Percentiles rank a stretch among this genome's conserved stretches.
These are phyloP conservation scores for Conoideocrella luteorostrata DNA, from an alignment of 2,329 filamentous ascomycete genomes.

Conservation along the genomic window DNA sequence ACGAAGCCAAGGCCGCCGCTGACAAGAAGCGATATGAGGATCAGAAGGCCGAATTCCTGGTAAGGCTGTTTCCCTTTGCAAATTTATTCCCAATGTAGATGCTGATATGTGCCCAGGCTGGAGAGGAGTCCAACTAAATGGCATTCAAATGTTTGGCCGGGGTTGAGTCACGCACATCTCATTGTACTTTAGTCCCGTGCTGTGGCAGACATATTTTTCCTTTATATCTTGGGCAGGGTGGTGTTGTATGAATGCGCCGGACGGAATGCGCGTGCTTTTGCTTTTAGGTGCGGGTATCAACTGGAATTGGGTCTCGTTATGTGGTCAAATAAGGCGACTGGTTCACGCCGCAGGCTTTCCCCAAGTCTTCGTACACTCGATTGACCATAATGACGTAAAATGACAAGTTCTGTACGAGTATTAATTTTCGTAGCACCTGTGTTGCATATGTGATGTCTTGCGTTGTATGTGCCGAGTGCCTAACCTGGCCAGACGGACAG, in stretches of 20 bases:
- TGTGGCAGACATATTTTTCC: conserved; percentile 20
- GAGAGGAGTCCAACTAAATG: conserved; percentile 44
- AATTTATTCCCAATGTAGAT: neutral
- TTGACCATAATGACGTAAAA: conserved; percentile 17
- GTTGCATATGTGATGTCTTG: too few species aligned
- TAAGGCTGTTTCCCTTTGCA: conserved; percentile 43
- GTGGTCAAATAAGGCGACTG: conserved; percentile 23
- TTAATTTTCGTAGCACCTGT: neutral
- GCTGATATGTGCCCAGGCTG: conserved; percentile 36
- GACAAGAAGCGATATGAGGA: conserved; percentile 99
- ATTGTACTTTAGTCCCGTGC: conserved; percentile 11
- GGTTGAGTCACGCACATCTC: conserved; percentile 7
- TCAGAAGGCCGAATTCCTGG: conserved; percentile 91
- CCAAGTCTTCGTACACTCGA: conserved; percentile 16
- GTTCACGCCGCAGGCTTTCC: conserved; percentile 1
- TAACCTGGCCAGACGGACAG: too few species aligned
- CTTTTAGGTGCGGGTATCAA: conserved; percentile 26
- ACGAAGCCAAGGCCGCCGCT: conserved; percentile 90
- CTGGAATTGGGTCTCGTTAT: conserved; percentile 28
- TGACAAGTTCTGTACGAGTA: conserved; percentile 23
- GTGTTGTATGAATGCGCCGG: conserved; percentile 35
- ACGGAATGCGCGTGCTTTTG: conserved; percentile 31
- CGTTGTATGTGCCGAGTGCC: too few species aligned
- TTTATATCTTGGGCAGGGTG: conserved; percentile 32
- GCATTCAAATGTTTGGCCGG: conserved; percentile 3